Evolutionary conservation across 1,284 basidiomycete genomes (phyloP), one percentile per base, ranked within the genome.

Genomic region (Puccinia brachypodii): DNA sequence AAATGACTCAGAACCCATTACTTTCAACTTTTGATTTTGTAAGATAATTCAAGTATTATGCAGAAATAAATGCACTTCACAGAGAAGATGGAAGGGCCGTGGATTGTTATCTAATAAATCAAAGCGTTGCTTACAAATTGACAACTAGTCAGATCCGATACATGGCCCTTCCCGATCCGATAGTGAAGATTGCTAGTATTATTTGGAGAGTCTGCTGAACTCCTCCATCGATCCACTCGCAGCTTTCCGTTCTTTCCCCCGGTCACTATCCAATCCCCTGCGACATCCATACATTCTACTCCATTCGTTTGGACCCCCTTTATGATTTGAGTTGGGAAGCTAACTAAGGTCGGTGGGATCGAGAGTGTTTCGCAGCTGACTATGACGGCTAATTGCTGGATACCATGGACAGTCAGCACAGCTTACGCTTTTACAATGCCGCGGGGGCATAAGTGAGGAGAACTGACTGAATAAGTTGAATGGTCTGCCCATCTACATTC

Each of bases 61-160:
- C n/a, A n/a, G n/a, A n/a, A n/a, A n/a, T n/a, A n/a, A n/a, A n/a
- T n/a, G n/a, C n/a, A n/a, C n/a, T n/a, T n/a, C n/a, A n/a, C n/a
- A n/a, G n/a, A n/a, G n/a, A n/a, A n/a, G n/a, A n/a, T n/a, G n/a
- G n/a, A n/a, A n/a, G n/a, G n/a, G n/a, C n/a, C n/a, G n/a, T n/a
- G n/a, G n/a, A n/a, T n/a, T n/a, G n/a, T n/a, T n/a, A n/a, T n/a
- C n/a, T n/a, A n/a, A 72, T 9, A 6, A 28, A 72, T 9, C 28
- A n/a, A 33, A 42, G 16, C 3, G 11, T 68, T 25, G 28, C 73
- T n/a, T 75, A 75, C 73, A 16, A 75, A 75, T 75, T 60, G 73
- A 42, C 73, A 75, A 25, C 73, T 75, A 42, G 73, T 75, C 33
- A 75, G 38, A 28, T 75, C 73, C 0, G 73, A 75, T 19, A 75